Base-by-base conservation (phyloP, 495 filamentous ascomycete genomes). In the Annulohypoxylon moriforme region DNA sequence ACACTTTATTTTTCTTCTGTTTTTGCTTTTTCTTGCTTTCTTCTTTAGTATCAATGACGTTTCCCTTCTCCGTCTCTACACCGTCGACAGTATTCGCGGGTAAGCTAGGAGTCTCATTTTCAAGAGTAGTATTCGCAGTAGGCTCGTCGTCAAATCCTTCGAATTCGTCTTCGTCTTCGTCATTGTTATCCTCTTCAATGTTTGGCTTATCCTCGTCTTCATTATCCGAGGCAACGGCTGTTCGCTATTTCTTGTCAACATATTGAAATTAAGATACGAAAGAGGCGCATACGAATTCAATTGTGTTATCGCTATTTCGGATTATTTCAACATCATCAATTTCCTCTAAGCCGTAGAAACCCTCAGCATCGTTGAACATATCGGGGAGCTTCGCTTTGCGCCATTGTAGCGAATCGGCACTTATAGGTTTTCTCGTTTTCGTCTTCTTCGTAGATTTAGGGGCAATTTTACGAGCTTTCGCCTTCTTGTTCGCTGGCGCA, bases 331-430 rank as follows among this genome's bases (percentile, higher is more conserved):
- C 92, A 46, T 91, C 93, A 7, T 96, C 93, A 49, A 98, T 89
- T 74, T 98, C 96, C 69, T 99, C 95, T 40, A 99, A 78, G 0
- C 96, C 95, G 79, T 89, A 97, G 79, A 99, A 97, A 0, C 96
- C 96, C 69, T 94, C 93, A n/a, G 92, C 92, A 84, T 98, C 92
- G 44, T 96, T 92, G 67, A 97, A 85, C 71, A 90, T 89, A 76
- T 97, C 94, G 4, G 94, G 94, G 59, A 98, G 85, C 22, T 89
- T 78, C 14, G 97, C 94, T 64, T 90, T 86, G 69, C 89, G 89
- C 96, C 96, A 99, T 81, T 84, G 82, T 31, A 98, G 85, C 16
- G 90, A 85, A 69, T 96, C 89, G n/a, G 91, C 71, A 31, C 68
- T 75, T 9, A 82, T 78, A 13, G 77, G 71, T 40, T 75, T 71